A percentile compares a stretch with the other conserved stretches of the same genome.
phyloP scores from a whole-genome alignment of 2,329 filamentous ascomycete species.

The Penicillium digitatum region DNA sequence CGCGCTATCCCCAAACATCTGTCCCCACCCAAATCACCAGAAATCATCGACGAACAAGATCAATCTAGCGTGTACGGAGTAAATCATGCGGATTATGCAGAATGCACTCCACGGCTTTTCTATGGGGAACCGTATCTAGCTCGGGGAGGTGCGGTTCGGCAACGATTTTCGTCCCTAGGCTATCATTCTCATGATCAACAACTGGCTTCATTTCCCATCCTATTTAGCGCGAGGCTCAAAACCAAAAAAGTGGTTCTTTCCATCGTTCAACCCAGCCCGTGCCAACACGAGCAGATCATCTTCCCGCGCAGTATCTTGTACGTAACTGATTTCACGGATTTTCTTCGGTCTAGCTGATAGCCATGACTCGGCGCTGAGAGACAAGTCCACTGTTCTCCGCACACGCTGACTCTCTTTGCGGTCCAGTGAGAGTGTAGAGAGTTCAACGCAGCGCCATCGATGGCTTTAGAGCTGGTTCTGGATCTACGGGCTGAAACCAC shows the following conservation, averaged over 20 bases:
- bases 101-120: neutral
- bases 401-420: neutral
- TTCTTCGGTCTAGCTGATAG: neutral
- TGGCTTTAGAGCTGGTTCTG: neutral
- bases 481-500: neutral
- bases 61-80: neutral
- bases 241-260: constrained; percentile 16
- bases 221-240: constrained; percentile 6
- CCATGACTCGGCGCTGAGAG: neutral
- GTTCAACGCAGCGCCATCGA: neutral
- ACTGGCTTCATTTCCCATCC: constrained; percentile 11
- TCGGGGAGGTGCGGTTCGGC: neutral
- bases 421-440: neutral
- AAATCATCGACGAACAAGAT: neutral
- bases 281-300: constrained; percentile 1
- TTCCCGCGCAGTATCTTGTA: constrained; percentile 3
- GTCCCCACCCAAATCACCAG: neutral
- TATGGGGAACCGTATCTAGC: neutral
- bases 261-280: neutral
- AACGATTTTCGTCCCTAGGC: neutral
- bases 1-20: constrained; percentile 1
- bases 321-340: constrained; percentile 8
- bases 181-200: constrained; percentile 19
- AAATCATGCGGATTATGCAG: neutral
- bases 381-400: neutral